phyloP scores from a whole-genome alignment of 345 rosid species.

The Corchorus capsularis region DNA sequence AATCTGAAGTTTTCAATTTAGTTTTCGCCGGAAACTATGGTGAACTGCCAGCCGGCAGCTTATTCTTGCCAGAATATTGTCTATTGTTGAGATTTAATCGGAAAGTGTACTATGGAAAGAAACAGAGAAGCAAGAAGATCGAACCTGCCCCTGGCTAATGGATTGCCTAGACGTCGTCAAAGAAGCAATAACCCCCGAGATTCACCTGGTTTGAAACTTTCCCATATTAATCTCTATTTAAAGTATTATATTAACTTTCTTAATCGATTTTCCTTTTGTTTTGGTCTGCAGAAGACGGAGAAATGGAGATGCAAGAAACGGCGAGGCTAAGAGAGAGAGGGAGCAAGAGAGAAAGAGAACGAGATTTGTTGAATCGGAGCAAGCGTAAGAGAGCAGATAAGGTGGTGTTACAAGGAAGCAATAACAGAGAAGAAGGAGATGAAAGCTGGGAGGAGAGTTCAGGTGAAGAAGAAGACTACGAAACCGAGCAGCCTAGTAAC shows the following conservation, averaged over 20 bases:
- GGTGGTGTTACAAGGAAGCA: constrained; percentile 24
- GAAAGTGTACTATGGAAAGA: constrained; percentile 42
- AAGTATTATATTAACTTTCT: neutral
- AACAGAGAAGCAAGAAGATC: constrained; percentile 47
- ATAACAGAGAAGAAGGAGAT: constrained; percentile 37
- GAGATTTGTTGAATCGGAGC: constrained; percentile 38
- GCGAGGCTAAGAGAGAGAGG: constrained; percentile 38
- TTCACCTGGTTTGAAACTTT: constrained; percentile 31
- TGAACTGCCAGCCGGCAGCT: constrained; percentile 4
- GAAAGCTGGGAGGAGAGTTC: constrained; percentile 46
- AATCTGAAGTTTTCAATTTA: constrained; percentile 9
- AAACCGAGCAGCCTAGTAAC: constrained; percentile 17
- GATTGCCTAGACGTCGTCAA: constrained; percentile 46
- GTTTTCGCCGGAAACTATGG: constrained; percentile 18
- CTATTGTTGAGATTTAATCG: neutral
- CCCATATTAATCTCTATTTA: neutral
- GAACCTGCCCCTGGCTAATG: constrained; percentile 25
- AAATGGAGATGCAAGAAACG: constrained; percentile 36
- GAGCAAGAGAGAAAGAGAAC: constrained; percentile 29
- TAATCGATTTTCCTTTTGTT: neutral
- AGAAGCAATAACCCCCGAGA: constrained; percentile 34
- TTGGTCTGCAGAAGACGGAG: constrained; percentile 24
- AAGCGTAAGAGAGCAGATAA: constrained; percentile 48
- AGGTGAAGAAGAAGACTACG: constrained; percentile 37
- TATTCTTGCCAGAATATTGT: neutral